Percentiles rank a stretch among this genome's conserved stretches.
These are phyloP conservation scores for Suhomyces tanzawaensis DNA, from an alignment of 805 yeast species.

Conservation along the genomic window DNA sequence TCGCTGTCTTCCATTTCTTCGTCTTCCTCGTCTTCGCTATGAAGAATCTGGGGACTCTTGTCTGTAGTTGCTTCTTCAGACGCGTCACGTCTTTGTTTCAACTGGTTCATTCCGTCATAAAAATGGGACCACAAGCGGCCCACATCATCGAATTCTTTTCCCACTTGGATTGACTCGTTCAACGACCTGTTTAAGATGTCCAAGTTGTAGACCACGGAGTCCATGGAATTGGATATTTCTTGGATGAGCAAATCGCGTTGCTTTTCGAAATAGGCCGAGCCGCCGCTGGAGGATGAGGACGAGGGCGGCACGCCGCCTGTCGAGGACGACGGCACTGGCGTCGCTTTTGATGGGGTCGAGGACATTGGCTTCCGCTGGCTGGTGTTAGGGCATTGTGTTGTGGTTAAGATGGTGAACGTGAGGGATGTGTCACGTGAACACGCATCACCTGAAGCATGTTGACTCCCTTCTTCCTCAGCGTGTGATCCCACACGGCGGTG, in stretches of 20 bases:
- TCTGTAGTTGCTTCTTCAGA: background rate
- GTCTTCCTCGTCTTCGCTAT: conserved; percentile 1
- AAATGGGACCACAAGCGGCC: conserved; percentile 69
- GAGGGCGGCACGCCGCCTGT: background rate
- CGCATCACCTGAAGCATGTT: no score
- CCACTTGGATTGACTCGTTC: conserved; percentile 67
- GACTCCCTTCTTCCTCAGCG: no score
- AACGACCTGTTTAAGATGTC: conserved; percentile 66
- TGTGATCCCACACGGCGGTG: no score
- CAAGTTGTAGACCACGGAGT: conserved; percentile 60
- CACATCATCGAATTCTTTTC: conserved; percentile 71
- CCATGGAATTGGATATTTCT: conserved; percentile 58
- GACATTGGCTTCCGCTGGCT: no score
- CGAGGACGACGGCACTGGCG: conserved; percentile 4
- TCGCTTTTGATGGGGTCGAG: conserved; percentile 6
- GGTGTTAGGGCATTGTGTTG: no score
- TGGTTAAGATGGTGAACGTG: no score
- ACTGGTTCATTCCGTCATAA: conserved; percentile 45
- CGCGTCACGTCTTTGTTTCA: conserved; percentile 4
- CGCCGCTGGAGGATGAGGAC: background rate
- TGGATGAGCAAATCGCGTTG: conserved; percentile 58
- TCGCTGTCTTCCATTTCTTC: no score
- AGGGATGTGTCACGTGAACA: no score
- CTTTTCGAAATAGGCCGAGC: conserved; percentile 47
- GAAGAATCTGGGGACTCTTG: background rate